Base-by-base conservation (phyloP, 352 stramenopile genomes). In the Phytophthora syringae region DNA sequence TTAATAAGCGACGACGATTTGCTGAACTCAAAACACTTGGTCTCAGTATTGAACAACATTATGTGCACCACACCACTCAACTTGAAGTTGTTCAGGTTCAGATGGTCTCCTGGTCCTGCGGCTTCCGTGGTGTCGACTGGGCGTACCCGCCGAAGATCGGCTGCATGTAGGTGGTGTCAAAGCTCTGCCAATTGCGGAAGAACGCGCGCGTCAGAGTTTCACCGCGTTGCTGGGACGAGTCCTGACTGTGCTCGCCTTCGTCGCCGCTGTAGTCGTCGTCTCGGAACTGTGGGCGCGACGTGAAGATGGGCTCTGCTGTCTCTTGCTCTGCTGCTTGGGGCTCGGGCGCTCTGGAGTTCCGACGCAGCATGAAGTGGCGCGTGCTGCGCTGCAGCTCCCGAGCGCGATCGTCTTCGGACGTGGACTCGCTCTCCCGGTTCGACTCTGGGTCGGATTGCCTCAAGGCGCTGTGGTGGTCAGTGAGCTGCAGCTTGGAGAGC, bases 161-260 rank as follows among this genome's bases (percentile, higher is more conserved):
- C 61, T 93, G 84, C 78, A 95, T 86, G 70, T 88, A 92, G 16
- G 64, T 73, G 9, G 53, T 62, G 59, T 95, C 87, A 43, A 95
- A 92, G 10, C 63, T 55, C 30, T 92, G 76, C 87, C 87, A 95
- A 16, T 76, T 81, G 13, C 82, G 83, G 56, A 94, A 89, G 52
- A 94, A 89, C 16, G 78, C 62, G 16, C 76, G 73, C 1, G 74
- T 82, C 21, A 74, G 54, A 7, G 79, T 88, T 42, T 88, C 80
- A 2, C 54, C 51, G 15, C 52, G 66, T 67, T 72, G 65, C 9
- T 57, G 42, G 4, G 59, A 25, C 6, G 59, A 57, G 16, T 64
- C 52, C 12, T 30, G 49, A 24, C 72, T 64, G 24, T 50, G 48
- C n/a, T 70, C 58, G 12, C 74, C 77, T 5, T 86, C 76, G 9